Conservation (phyloP, 345 rosid species). For the Gossypioides kirkii region DNA sequence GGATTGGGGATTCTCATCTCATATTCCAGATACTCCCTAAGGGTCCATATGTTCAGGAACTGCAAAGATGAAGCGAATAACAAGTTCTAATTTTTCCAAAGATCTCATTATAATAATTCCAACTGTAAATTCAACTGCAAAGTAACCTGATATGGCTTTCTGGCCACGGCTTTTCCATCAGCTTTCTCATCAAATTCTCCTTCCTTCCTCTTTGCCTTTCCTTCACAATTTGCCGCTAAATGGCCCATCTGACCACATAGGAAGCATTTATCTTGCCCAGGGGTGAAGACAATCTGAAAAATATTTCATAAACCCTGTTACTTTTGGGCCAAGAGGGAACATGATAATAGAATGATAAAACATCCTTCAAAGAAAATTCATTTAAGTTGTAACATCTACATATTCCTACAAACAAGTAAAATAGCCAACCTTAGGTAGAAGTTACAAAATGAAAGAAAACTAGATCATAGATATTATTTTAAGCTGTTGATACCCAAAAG, state of each 20-base stretch:
- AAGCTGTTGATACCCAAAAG: no score
- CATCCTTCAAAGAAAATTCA: neutral
- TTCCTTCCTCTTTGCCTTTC: conserved; percentile 79
- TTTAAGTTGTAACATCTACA: neutral
- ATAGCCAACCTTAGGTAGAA: neutral
- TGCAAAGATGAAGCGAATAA: conserved; percentile 28
- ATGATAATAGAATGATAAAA: neutral
- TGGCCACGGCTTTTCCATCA: conserved; percentile 47
- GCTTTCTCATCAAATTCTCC: conserved; percentile 97
- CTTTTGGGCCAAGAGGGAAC: neutral
- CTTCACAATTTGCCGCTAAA: conserved; percentile 84
- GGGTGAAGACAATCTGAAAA: conserved; percentile 65
- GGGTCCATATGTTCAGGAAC: conserved; percentile 91
- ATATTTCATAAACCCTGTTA: neutral
- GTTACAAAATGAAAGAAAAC: neutral
- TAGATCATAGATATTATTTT: neutral
- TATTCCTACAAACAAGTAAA: neutral
- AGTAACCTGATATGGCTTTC: conserved; percentile 87
- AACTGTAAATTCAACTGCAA: neutral
- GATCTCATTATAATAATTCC: neutral
- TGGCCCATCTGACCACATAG: conserved; percentile 96
- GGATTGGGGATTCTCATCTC: conserved; percentile 64
- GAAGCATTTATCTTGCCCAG: conserved; percentile 91
- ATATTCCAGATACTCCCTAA: conserved; percentile 85
- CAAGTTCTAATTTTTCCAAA: neutral